A percentile compares a stretch with the other conserved stretches of the same genome.
phyloP scores from a whole-genome alignment of 75 land plant genomes.

The Sequoia sempervirens region DNA sequence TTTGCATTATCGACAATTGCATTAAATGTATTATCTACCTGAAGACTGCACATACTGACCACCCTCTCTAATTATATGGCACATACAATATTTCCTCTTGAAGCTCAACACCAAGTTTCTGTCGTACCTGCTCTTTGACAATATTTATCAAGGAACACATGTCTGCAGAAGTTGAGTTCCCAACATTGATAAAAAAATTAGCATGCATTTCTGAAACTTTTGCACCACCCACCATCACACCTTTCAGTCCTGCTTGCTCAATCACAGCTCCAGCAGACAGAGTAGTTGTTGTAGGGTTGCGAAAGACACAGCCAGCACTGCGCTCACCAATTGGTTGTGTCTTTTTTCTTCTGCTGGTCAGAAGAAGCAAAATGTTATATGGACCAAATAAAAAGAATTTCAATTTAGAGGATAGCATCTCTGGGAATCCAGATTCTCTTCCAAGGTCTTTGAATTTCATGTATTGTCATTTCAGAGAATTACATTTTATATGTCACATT shows the following conservation, averaged over 20 bases:
- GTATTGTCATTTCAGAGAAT: neutral
- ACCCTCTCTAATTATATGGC: conserved; percentile 27
- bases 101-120: conserved; percentile 45
- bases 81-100: conserved; percentile 51
- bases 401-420: neutral
- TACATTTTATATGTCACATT: neutral
- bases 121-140: conserved; percentile 47
- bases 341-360: conserved; percentile 36
- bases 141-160: conserved; percentile 45
- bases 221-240: conserved; percentile 54
- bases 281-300: conserved; percentile 43
- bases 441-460: neutral
- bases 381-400: neutral
- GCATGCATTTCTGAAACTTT: conserved; percentile 68
- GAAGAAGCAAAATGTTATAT: conserved; percentile 8
- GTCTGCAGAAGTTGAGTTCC: conserved; percentile 41
- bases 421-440: neutral
- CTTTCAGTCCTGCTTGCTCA: conserved; percentile 70
- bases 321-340: conserved; percentile 49
- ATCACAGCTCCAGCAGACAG: conserved; percentile 60
- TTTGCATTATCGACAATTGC: neutral
- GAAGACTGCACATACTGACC: neutral
- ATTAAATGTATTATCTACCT: neutral
- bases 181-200: conserved; percentile 58
- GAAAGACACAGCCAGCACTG: conserved; percentile 70